Evolutionary conservation across 2,329 filamentous ascomycete species (phyloP), one percentile per base, ranked within the genome.

Genomic region (Aspergillus sp.): DNA sequence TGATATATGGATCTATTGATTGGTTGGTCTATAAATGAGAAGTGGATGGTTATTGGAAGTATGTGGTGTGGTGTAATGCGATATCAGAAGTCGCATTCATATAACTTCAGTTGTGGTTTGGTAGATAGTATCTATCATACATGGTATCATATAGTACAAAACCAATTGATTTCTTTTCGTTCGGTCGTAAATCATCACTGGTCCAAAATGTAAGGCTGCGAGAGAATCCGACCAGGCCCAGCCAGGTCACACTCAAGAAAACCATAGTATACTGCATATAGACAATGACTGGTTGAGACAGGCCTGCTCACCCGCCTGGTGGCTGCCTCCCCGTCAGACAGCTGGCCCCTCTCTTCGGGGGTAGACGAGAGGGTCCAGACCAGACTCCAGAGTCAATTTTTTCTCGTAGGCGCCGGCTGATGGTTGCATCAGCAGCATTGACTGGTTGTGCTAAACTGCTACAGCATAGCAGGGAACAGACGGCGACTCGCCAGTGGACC

Each of bases 21-120:
- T 15, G 44, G 8, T 44, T 13, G 21, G 15, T 49, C 23, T 25
- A 25, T 17, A 23, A 44, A 11, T 27, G 47, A 8, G 19, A 19
- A 19, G 25, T 27, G 25, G 25, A 27, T 27, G 25, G 25, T 27
- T 8, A 27, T 30, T 1, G 25, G 15, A 50, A 30, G 15, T 10
- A 17, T 50, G 23, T 17, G n/a, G n/a, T 32, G 15, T 21, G 8
- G 23, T 49, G 21, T 13, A 32, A 50, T 50, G 47, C 47, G 47
- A 50, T 50, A 49, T 50, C 47, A 17, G 47, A 50, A 50, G 47
- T 50, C 47, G 47, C 47, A 30, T 50, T 30, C 25, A 11, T 30
- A 23, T 30, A 23, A 7, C 19, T 49, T 23, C 23, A 30, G 13
- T 15, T 32, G 6, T 49, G 15, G 44, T 49, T 8, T 50, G 30